These are phyloP conservation scores for Brassica incana DNA, from an alignment of 345 rosid species.

Conservation along the genomic window DNA sequence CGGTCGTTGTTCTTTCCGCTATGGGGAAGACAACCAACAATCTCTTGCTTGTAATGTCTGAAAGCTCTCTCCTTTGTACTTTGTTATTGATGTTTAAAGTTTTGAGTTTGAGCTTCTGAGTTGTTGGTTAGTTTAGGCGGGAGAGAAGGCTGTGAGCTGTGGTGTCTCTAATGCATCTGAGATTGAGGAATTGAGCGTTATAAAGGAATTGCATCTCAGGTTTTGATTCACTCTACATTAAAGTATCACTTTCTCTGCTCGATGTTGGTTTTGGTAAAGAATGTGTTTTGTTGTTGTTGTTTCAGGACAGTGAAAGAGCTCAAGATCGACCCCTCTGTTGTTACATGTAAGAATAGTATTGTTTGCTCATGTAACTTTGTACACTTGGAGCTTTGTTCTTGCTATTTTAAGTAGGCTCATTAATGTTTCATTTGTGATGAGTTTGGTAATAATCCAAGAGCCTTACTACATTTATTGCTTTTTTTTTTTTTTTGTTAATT, in stretches of 20 bases:
- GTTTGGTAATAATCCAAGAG: conserved; percentile 3
- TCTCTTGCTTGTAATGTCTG: conserved; percentile 64
- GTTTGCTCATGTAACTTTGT: conserved; percentile 8
- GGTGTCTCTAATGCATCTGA: conserved; percentile 71
- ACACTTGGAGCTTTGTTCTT: not conserved
- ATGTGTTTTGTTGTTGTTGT: not conserved
- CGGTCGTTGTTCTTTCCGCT: conserved; percentile 88
- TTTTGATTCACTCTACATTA: conserved; percentile 21
- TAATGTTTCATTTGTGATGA: conserved; percentile 22
- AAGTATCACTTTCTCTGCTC: not conserved
- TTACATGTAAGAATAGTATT: conserved; percentile 53
- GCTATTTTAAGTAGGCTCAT: not conserved
- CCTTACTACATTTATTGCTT: conserved; percentile 8
- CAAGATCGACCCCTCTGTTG: conserved; percentile 53
- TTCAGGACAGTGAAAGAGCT: conserved; percentile 82
- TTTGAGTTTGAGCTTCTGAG: not conserved
- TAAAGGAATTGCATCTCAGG: conserved; percentile 79
- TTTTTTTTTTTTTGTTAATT: conserved; percentile 9
- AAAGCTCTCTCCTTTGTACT: not conserved
- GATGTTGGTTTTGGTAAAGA: not conserved
- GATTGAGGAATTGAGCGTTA: conserved; percentile 69
- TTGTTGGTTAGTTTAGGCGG: conserved; percentile 60
- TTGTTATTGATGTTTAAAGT: not conserved
- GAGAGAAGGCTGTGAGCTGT: conserved; percentile 91
- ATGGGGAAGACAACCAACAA: conserved; percentile 99